Base-by-base conservation (phyloP, 345 rosid genomes). In the Citrus hindsii region DNA sequence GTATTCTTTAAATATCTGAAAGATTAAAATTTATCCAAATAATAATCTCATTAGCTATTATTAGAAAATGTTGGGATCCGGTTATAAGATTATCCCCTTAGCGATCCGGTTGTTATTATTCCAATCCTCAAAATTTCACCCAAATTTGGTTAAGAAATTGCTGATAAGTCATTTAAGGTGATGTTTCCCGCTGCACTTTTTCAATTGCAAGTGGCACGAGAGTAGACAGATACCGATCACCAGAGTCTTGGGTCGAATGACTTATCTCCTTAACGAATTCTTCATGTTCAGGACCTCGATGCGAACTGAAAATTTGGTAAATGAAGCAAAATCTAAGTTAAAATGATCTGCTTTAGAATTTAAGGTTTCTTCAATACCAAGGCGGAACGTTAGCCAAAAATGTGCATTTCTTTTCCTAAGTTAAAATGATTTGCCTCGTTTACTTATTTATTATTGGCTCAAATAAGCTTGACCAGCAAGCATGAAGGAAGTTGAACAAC, bases 401-500 rank as follows among this genome's bases (percentile, higher is more conserved):
- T 51, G 56, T 51, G 56, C 22, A 51, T 51, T 51, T 51, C 0
- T 4, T 51, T 51, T 51, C 56, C 22, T 14, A 18, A 51, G 32
- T 30, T 30, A 30, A 30, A 21, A 24, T 24, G 19, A 25, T 4
- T 30, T 63, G 67, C 67, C 6, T 30, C 28, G 16, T 69, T 48
- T 14, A 14, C 51, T 46, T 46, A 46, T 12, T 46, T 46, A 46
- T 46, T 10, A 32, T 32, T 32, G 33, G 5, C 33, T 32, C 33
- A 32, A 4, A 32, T 32, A 32, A 32, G 33, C 33, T 32, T 62
- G 80, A 61, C 75, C 30, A 37, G 67, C 5, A 37, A 51, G 71
- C 37, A 75, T 76, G 66, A 83, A 73, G 56, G 77, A 68, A 73
- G 79, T 85, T 35, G 83, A 78, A 65, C 83, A 84, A 75, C 81